Base-by-base conservation (phyloP, 768 basidiomycete genomes). In the Lactifluus volemus region DNA sequence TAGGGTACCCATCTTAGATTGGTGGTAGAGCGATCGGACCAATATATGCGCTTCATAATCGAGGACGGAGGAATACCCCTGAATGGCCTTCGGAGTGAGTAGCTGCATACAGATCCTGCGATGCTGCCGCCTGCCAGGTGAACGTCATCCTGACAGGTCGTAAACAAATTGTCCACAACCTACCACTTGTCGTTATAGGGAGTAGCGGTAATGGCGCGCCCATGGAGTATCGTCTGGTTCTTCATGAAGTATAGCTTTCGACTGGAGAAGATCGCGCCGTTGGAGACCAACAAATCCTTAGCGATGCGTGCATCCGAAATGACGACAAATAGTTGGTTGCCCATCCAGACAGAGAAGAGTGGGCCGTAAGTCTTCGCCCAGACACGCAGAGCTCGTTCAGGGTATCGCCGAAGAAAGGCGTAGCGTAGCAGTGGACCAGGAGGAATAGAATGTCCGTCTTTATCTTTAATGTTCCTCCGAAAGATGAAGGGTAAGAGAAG, bases 241-340 rank as follows among this genome's bases (percentile, higher is more conserved):
- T 81, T 80, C 39, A 79, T 68, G 67, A 76, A 80, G 67, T 73
- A 75, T 38, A 73, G 70, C 61, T 78, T 79, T n/a, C 79, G 69
- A 11, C 75, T 76, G 17, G 79, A 79, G 62, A 79, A 80, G 15
- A 76, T 70, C 11, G 77, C 68, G 49, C 79, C 77, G 49, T 79
- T 77, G 25, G 73, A 74, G 25, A 79, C 74, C 65, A 79, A 67
- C 32, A 80, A 70, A 58, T 79, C 78, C 52, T 75, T 75, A 0
- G 73, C 78, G 11, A 79, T 72, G 25, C 70, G 68, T 5, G 78
- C 73, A 63, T 78, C 77, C 5, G 78, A 79, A 38, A 81, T 59
- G 44, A 78, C 69, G 52, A 81, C 72, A 64, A 79, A 77, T 19
- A 78, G 75, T 61, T 79, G 79, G 60, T 77, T 74, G 17, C 79